A percentile compares a stretch with the other conserved stretches of the same genome.
These are phyloP conservation scores for Infundibulicybe gibba DNA, from an alignment of 768 basidiomycete genomes.

Conservation along the genomic window DNA sequence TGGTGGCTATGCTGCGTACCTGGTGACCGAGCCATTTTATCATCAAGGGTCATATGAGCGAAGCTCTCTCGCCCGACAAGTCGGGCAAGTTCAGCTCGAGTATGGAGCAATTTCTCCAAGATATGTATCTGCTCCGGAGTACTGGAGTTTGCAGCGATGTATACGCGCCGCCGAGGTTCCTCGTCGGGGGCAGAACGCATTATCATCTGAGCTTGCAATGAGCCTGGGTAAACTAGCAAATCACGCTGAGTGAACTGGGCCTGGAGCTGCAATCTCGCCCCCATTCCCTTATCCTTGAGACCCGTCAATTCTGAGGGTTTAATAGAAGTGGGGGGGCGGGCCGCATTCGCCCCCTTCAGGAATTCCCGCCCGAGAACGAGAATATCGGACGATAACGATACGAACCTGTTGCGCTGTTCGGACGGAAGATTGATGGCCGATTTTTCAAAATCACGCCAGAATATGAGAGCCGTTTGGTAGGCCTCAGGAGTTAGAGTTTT, in stretches of 20 bases:
- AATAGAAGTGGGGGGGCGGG: constrained; percentile 65
- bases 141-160: constrained; percentile 79
- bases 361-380: constrained; percentile 86
- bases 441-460: constrained; percentile 96
- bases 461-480: constrained; percentile 86
- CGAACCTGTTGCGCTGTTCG: constrained; percentile 74
- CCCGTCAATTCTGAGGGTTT: constrained; percentile 68
- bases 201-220: constrained; percentile 90
- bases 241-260: constrained; percentile 74
- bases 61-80: constrained; percentile 85
- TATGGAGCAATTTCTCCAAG: constrained; percentile 71
- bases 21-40: constrained; percentile 97
- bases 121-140: constrained; percentile 70
- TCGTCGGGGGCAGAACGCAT: constrained; percentile 85
- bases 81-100: constrained; percentile 77
- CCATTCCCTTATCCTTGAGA: constrained; percentile 75
- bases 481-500: constrained; percentile 70
- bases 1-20: constrained; percentile 39
- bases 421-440: constrained; percentile 91
- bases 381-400: constrained; percentile 87
- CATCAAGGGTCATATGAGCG: constrained; percentile 81
- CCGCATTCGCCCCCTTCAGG: constrained; percentile 59
- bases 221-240: constrained; percentile 79
- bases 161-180: constrained; percentile 77
- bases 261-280: constrained; percentile 67